Percentiles rank a stretch among this genome's conserved stretches.
These are phyloP conservation scores for Pichia cephalocereana DNA, from an alignment of 805 yeast genomes.

Conservation along the genomic window DNA sequence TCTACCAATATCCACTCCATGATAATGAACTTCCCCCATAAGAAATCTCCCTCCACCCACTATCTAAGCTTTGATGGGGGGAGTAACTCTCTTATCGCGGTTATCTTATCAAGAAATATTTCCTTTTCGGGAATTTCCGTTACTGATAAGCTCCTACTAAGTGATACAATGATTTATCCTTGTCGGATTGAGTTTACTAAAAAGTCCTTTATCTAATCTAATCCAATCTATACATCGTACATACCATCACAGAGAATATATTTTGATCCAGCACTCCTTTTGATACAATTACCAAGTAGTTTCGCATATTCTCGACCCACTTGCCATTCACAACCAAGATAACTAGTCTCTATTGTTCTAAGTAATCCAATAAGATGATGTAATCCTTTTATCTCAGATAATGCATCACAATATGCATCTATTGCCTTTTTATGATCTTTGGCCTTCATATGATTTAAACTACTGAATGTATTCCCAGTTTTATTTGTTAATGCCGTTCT, in stretches of 20 bases:
- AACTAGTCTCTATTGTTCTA: conserved; percentile 28
- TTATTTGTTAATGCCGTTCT: conserved; percentile 26
- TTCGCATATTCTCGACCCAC: conserved; percentile 44
- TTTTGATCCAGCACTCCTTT: conserved; percentile 42
- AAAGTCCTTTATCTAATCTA: too few relatives aligned
- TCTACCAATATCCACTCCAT: too few relatives aligned
- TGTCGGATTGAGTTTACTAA: too few relatives aligned
- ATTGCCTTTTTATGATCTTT: conserved; percentile 14
- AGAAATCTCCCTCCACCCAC: not conserved
- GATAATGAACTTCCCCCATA: too few relatives aligned
- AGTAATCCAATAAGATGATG: conserved; percentile 30
- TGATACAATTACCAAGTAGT: conserved; percentile 40
- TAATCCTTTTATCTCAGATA: conserved; percentile 34
- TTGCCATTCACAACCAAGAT: conserved; percentile 39
- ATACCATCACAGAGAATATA: conserved; percentile 39
- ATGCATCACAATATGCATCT: conserved; percentile 25
- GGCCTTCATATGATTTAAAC: conserved; percentile 19
- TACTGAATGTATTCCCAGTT: conserved; percentile 14
- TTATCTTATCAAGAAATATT: not conserved
- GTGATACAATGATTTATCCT: too few relatives aligned
- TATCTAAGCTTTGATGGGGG: not conserved
- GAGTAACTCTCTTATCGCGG: not conserved
- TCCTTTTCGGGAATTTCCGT: not conserved
- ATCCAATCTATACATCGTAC: conserved; percentile 14
- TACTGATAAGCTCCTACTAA: too few relatives aligned